These are phyloP conservation scores for Globisporangium nagaii DNA, from an alignment of 352 stramenopile genomes.

Conservation along the genomic window DNA sequence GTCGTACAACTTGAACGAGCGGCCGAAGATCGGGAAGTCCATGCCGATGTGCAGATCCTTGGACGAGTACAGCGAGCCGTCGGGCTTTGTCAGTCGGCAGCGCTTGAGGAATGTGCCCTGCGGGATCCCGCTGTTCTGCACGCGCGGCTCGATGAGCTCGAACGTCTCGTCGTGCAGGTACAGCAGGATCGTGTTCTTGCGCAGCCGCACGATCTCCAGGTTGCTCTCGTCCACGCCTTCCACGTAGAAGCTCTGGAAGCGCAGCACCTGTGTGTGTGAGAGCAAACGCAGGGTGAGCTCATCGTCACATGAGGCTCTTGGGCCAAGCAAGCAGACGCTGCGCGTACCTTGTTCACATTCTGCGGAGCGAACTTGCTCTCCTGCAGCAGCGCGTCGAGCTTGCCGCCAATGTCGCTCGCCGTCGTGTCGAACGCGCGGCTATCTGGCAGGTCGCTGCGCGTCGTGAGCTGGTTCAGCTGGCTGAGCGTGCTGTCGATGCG, in stretches of 20 bases:
- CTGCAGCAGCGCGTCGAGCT: slow-evolving; percentile 19
- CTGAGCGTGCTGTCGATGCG: slow-evolving; percentile 59
- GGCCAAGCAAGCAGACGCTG: neutral
- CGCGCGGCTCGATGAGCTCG: slow-evolving; percentile 82
- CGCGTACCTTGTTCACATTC: slow-evolving; percentile 54
- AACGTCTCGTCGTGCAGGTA: slow-evolving; percentile 87
- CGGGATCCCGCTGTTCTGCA: slow-evolving; percentile 79
- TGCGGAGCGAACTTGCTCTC: slow-evolving; percentile 81
- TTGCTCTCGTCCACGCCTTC: slow-evolving; percentile 82
- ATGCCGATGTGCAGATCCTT: slow-evolving; percentile 61
- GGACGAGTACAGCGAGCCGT: slow-evolving; percentile 41
- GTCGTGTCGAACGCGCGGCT: slow-evolving; percentile 52
- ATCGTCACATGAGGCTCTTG: neutral
- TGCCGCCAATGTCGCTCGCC: slow-evolving; percentile 58
- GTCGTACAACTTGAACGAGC: slow-evolving; percentile 73
- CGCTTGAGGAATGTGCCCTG: slow-evolving; percentile 86
- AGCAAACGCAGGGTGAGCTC: neutral
- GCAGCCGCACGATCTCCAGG: slow-evolving; percentile 64
- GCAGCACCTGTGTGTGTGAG: slow-evolving; percentile 35
- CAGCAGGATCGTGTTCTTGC: slow-evolving; percentile 70
- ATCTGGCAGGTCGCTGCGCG: slow-evolving; percentile 51
- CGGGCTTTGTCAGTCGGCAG: slow-evolving; percentile 52
- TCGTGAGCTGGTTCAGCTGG: slow-evolving; percentile 55
- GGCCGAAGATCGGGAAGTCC: slow-evolving; percentile 68
- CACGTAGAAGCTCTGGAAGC: slow-evolving; percentile 85